These are phyloP conservation scores for Umbelopsis vinacea DNA, from an alignment of 192 early-diverging fungal genomes.

Conservation along the genomic window DNA sequence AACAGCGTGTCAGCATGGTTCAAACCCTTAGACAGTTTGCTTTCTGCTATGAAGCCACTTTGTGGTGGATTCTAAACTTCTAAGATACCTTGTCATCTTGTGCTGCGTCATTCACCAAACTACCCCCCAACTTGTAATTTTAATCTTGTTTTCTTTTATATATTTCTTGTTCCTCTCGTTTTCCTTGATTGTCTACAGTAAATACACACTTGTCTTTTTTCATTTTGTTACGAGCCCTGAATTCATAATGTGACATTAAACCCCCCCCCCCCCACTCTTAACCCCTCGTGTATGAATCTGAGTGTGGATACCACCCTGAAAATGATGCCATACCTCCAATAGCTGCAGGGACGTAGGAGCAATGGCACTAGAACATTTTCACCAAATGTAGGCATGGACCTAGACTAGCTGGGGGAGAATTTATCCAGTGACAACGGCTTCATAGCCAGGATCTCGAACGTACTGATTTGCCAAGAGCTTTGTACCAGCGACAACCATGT, in stretches of 20 bases:
- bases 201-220: background rate
- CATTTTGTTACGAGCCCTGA: background rate
- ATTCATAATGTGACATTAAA: background rate
- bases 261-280: no score
- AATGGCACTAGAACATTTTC: no score
- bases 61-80: conserved; percentile 50
- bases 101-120: background rate
- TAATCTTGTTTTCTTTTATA: background rate
- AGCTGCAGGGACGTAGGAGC: no score
- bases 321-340: no score
- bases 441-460: no score
- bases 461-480: no score
- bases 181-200: background rate
- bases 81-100: background rate
- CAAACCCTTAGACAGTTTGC: conserved; percentile 83
- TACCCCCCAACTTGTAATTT: conserved; percentile 15
- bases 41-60: conserved; percentile 82
- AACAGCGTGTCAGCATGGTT: conserved; percentile 82
- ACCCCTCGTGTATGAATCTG: no score
- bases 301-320: no score
- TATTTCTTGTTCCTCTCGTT: background rate
- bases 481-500: no score
- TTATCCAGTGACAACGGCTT: no score
- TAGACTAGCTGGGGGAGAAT: no score
- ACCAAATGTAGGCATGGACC: no score